These are phyloP conservation scores for Maudiozyma pseudohumilis DNA, from an alignment of 805 yeast species.

Conservation along the genomic window DNA sequence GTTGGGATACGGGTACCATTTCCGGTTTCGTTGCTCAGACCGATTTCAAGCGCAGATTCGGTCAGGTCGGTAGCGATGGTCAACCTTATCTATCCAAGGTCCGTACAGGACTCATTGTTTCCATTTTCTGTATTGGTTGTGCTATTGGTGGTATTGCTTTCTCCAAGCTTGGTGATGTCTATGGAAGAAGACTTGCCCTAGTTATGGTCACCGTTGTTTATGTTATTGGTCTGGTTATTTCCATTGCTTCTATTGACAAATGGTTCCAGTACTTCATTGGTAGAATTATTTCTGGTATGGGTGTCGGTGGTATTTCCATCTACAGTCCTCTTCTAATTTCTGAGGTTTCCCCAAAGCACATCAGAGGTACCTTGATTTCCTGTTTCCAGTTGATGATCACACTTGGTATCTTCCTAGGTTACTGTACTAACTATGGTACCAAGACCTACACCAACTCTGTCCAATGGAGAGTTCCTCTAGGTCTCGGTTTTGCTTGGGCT, in stretches of 20 bases:
- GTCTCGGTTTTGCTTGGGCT: constrained; percentile 34
- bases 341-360: constrained; percentile 1
- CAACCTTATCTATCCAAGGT: constrained; percentile 32
- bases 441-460: neutral
- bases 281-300: constrained; percentile 62
- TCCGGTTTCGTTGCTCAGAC: constrained; percentile 29
- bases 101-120: constrained; percentile 32
- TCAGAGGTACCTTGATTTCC: neutral
- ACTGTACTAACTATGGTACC: constrained; percentile 20
- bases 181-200: constrained; percentile 57
- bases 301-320: constrained; percentile 32
- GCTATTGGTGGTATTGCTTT: constrained; percentile 71
- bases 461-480: constrained; percentile 2
- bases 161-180: constrained; percentile 27
- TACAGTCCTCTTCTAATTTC: neutral
- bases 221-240: neutral
- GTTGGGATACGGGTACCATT: constrained; percentile 67
- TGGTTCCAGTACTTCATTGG: constrained; percentile 35
- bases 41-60: constrained; percentile 45
- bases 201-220: constrained; percentile 35
- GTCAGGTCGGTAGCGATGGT: constrained; percentile 38
- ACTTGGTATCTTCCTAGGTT: constrained; percentile 31
- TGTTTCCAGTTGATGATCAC: constrained; percentile 1
- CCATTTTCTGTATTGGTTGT: constrained; percentile 61
- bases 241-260: neutral